Evolutionary conservation across 2,329 filamentous ascomycete genomes (phyloP), one percentile per base, ranked within the genome.

Genomic region (Botrytis tulipae): DNA sequence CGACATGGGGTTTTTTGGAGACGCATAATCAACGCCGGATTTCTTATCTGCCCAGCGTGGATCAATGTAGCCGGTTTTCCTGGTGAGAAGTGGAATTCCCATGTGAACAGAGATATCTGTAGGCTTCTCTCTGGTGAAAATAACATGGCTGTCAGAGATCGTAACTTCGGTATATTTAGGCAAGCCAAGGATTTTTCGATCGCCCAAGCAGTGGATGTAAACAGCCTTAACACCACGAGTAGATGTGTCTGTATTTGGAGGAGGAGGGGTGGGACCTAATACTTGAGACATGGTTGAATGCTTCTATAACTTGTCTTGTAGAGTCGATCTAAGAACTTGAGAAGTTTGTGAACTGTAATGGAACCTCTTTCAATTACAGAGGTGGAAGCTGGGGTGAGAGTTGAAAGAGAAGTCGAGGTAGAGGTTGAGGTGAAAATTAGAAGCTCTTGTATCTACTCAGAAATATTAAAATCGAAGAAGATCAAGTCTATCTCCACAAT

Each of bases 281-380:
- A n/a, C 22, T 61, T 40, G 35, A 40, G 59, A 61, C 22, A 40
- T 61, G 25, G 22, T 18, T 61, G 12, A 3, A 18, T 40, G 8
- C 2, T 18, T n/a, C 3, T 61, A 61, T 40, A 4, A 5, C 16
- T 37, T 8, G 22, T 9, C 35, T 40, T 61, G 14, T n/a, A 22
- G 6, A 4, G 20, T 40, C 22, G 59, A n/a, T 40, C 0, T 1
- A 61, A 7, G 9, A 1, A 16, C 1, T 22, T 3, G 35, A n/a
- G 20, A 61, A 40, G 22, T 2, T 61, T n/a, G 22, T 40, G 1
- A 7, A 16, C 2, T 61, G 20, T 61, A 37, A 25, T 16, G 0
- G 10, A 6, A 40, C 7, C 8, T 12, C 10, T 40, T n/a, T 29
- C 12, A 18, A 25, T 16, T n/a, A 4, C 16, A n/a, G 18, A 8